These are phyloP conservation scores for Pythium utonaiense DNA, from an alignment of 352 stramenopile species.

Conservation along the genomic window DNA sequence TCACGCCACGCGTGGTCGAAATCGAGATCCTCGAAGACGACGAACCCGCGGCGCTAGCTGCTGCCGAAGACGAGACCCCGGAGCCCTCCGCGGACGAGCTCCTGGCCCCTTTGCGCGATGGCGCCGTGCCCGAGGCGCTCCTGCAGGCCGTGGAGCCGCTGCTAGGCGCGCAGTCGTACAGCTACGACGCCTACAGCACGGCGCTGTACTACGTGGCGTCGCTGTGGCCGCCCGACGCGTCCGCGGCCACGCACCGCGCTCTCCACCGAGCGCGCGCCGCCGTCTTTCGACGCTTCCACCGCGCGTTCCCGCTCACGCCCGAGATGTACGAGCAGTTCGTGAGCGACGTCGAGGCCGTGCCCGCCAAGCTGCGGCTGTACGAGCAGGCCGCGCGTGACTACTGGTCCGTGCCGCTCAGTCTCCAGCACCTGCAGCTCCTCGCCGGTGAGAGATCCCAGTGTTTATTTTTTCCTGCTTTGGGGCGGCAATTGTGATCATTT, in stretches of 20 bases:
- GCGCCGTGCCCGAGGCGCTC: constrained; percentile 5
- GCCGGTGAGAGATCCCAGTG: constrained; percentile 29
- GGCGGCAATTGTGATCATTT: neutral
- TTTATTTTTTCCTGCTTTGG: neutral
- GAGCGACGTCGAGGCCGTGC: constrained; percentile 22
- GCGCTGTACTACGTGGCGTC: constrained; percentile 21
- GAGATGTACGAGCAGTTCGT: constrained; percentile 62
- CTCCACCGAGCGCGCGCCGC: constrained; percentile 30
- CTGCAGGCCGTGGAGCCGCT: constrained; percentile 12
- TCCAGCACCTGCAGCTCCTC: constrained; percentile 38
- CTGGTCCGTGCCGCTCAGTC: constrained; percentile 43
- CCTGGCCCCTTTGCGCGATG: constrained; percentile 7
- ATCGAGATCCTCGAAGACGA: constrained; percentile 38
- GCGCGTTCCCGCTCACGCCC: constrained; percentile 48
- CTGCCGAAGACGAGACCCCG: constrained; percentile 2
- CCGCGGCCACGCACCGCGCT: constrained; percentile 10
- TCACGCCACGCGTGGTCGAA: constrained; percentile 21
- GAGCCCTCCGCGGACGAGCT: constrained; percentile 11
- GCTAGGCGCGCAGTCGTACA: constrained; percentile 1
- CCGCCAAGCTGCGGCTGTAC: constrained; percentile 32
- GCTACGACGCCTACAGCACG: constrained; percentile 25
- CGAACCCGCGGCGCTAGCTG: constrained; percentile 32
- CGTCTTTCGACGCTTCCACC: constrained; percentile 50
- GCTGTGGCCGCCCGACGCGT: constrained; percentile 16
- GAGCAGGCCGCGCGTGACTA: constrained; percentile 46